phyloP scores from a whole-genome alignment of 2,329 filamentous ascomycete species.

The Colletotrichum agaves region DNA sequence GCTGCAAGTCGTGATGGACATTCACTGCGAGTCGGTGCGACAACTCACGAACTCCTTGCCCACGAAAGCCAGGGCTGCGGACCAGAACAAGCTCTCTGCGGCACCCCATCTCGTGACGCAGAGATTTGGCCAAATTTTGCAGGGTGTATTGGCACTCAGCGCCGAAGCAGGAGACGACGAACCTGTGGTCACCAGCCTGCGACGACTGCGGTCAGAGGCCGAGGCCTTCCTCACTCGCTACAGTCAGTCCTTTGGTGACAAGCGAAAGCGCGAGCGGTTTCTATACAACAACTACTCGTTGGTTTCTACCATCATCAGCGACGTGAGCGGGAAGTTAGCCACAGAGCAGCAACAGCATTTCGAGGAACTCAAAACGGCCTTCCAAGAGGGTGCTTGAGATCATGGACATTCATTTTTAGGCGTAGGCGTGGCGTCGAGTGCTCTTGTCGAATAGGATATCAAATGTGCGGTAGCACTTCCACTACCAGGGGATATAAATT shows the following conservation, averaged over 20 bases:
- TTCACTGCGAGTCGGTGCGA: constrained; percentile 88
- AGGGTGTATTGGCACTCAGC: constrained; percentile 84
- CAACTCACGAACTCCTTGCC: constrained; percentile 65
- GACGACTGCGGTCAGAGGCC: constrained; percentile 81
- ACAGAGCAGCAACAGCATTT: constrained; percentile 81
- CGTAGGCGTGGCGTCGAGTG: constrained; percentile 29
- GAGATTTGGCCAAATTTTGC: constrained; percentile 91
- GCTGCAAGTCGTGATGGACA: constrained; percentile 92
- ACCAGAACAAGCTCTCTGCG: constrained; percentile 71
- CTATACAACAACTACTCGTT: constrained; percentile 96
- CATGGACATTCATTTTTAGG: not conserved
- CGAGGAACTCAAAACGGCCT: constrained; percentile 70
- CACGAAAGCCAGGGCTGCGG: constrained; percentile 53
- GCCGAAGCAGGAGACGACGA: constrained; percentile 95
- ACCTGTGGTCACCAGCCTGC: constrained; percentile 84
- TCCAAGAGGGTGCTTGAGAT: constrained; percentile 58
- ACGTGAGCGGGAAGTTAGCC: constrained; percentile 77
- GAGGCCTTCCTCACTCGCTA: constrained; percentile 84
- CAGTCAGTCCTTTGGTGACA: constrained; percentile 79
- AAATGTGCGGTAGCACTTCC: constrained; percentile 11
- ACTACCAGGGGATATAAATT: constrained; percentile 1
- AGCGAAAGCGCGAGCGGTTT: constrained; percentile 85
- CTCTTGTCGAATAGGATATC: constrained; percentile 24
- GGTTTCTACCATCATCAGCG: constrained; percentile 90
- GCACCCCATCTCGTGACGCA: constrained; percentile 94